phyloP scores from a whole-genome alignment of 73 alveolate genomes.

The Urostyla sp. region DNA sequence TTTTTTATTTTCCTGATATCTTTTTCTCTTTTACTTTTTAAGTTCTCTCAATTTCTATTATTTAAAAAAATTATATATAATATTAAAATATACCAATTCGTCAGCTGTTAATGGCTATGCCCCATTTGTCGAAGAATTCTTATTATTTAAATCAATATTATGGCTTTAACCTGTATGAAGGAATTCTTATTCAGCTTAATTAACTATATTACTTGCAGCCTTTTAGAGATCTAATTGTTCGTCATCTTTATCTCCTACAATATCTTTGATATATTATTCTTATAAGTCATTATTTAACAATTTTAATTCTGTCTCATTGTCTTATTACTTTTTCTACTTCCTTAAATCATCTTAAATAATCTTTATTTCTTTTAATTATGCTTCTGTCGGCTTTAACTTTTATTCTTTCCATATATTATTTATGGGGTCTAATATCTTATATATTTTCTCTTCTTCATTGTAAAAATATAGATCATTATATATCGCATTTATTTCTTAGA shows the following conservation, averaged over 20 bases:
- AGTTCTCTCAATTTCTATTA: constrained; percentile 59
- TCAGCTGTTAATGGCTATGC: constrained; percentile 50
- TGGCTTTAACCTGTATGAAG: not conserved
- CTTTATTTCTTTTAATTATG: constrained; percentile 1
- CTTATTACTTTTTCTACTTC: constrained; percentile 32
- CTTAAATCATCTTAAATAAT: constrained; percentile 10
- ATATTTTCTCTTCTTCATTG: constrained; percentile 45
- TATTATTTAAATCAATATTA: not conserved
- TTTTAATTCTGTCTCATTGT: constrained; percentile 38
- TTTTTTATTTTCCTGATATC: constrained; percentile 78
- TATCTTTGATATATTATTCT: constrained; percentile 14
- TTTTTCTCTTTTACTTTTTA: constrained; percentile 71
- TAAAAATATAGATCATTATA: constrained; percentile 26
- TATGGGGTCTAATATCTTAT: constrained; percentile 34
- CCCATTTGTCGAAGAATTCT: not conserved
- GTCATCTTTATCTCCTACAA: constrained; percentile 4
- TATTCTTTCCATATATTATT: constrained; percentile 22
- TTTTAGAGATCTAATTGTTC: no score
- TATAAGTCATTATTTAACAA: not conserved
- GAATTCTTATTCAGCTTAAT: not conserved
- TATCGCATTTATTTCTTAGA: constrained; percentile 4
- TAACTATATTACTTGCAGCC: not conserved
- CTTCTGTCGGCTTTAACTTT: constrained; percentile 17
- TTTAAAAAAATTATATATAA: constrained; percentile 30
- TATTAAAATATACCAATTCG: constrained; percentile 17